phyloP scores from a whole-genome alignment of 495 filamentous ascomycete species.

The Penicillium coprophilum region DNA sequence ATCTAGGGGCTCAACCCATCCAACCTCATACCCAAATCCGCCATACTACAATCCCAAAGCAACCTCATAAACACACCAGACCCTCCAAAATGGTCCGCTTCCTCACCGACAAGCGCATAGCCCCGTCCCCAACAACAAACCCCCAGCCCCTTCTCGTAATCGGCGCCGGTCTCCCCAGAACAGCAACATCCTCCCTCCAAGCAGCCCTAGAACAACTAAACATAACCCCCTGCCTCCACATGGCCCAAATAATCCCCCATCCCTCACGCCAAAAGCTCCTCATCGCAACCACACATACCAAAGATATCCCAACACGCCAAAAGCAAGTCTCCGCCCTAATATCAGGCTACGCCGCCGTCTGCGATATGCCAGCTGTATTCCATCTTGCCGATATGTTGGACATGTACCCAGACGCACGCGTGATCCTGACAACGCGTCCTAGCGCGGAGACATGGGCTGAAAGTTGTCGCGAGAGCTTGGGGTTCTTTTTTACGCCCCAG shows the following conservation, averaged over 20 bases:
- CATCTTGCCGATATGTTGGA: conserved; percentile 15
- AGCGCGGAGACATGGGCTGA: conserved; percentile 12
- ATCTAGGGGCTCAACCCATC: no score
- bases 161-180: conserved; percentile 17
- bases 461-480: conserved; percentile 12
- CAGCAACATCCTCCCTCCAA: conserved; percentile 20
- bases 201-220: conserved; percentile 16
- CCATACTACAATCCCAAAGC: no score
- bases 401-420: conserved; percentile 15
- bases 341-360: conserved; percentile 13
- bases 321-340: conserved; percentile 9
- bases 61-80: neutral
- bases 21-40: no score
- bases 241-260: conserved; percentile 20
- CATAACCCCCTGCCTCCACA: conserved; percentile 14
- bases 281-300: conserved; percentile 6
- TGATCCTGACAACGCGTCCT: conserved; percentile 4
- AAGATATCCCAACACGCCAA: conserved; percentile 2
- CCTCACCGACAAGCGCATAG: conserved; percentile 7
- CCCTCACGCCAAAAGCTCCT: conserved; percentile 8
- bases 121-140: neutral
- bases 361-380: conserved; percentile 20
- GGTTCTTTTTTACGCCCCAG: conserved; percentile 14
- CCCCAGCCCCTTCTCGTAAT: conserved; percentile 9
- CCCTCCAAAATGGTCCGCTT: conserved; percentile 19